Conservation (phyloP, 2,329 filamentous ascomycete genomes). For the Lomentospora prolificans region DNA sequence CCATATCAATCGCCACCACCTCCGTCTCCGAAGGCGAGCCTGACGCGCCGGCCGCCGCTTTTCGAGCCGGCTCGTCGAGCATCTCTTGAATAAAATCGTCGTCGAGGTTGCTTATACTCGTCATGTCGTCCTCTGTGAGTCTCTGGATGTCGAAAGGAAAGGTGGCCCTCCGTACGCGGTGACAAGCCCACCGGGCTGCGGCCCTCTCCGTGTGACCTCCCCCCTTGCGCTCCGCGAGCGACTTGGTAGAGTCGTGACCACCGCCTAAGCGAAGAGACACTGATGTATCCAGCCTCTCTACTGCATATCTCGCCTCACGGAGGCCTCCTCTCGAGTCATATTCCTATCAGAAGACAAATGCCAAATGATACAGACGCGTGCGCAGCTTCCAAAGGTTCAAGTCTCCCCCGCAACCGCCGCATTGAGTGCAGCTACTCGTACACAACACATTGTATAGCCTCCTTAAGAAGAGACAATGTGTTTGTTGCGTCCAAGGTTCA, state of each 20-base stretch:
- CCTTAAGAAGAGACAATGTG: neutral
- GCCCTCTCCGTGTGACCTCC: neutral
- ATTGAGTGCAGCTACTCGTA: neutral
- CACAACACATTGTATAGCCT: neutral
- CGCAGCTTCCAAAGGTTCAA: neutral
- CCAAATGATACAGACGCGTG: neutral
- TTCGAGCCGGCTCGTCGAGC: neutral
- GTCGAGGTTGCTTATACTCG: neutral
- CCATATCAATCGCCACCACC: neutral
- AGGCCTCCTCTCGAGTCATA: too few relatives aligned
- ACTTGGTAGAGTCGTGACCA: neutral
- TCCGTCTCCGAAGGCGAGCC: neutral
- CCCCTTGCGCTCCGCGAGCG: neutral
- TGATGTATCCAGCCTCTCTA: slow-evolving; percentile 5
- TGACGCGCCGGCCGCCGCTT: too few relatives aligned
- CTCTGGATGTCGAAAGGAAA: neutral
- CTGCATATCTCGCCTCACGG: neutral
- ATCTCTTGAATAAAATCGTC: neutral
- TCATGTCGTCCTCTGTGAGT: neutral
- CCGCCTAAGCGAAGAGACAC: neutral
- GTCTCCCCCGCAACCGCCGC: neutral
- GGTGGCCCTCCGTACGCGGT: neutral
- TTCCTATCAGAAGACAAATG: neutral
- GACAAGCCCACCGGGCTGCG: neutral
- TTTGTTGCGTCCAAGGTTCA: neutral